Base-by-base conservation (phyloP, 1,284 basidiomycete species). In the Cystobasidiaceae sp. region DNA sequence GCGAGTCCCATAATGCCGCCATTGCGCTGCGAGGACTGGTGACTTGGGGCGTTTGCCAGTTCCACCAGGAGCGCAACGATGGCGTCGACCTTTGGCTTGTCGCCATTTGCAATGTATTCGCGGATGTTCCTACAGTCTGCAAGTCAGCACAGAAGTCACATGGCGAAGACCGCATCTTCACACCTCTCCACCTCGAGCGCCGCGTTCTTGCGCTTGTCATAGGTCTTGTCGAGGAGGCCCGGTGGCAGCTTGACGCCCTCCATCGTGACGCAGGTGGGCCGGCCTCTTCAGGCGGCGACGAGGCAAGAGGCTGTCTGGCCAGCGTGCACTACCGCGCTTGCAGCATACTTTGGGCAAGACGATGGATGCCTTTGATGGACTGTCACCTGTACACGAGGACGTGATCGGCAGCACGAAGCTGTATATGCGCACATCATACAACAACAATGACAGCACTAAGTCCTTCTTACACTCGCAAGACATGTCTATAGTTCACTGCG, bases 1-100 rank as follows among this genome's bases (percentile, higher is more conserved):
- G 96, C 96, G 0, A 99, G 84, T 15, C 96, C 96, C 74, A 98
- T 97, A 59, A 97, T 82, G 37, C 93, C 94, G 41, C 96, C 96
- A 75, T 96, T 97, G 55, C 93, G 84, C 48, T 91, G 86, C 74
- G 96, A 92, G 41, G 93, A 80, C 2, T 89, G 85, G 74, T 92
- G 90, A 19, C 85, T 81, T 9, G 68, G 67, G 9, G 83, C 78
- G 69, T 88, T 86, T 79, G 94, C 93, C 85, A 94, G 90, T 30
- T 90, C 90, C 70, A 92, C 88, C 68, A 98, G 84, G 75, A 97
- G 93, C 79, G 94, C 90, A 69, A 98, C 87, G 73, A 98, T 96
- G 72, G 86, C 82, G 66, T 82, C 82, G 74, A 97, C 93, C 27
- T 88, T 84, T 6, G 85, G 82, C 50, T 86, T 82, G 77, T 97